These are phyloP conservation scores for Cryptosporidium xiaoi DNA, from an alignment of 169 alveolate genomes.

Conservation along the genomic window DNA sequence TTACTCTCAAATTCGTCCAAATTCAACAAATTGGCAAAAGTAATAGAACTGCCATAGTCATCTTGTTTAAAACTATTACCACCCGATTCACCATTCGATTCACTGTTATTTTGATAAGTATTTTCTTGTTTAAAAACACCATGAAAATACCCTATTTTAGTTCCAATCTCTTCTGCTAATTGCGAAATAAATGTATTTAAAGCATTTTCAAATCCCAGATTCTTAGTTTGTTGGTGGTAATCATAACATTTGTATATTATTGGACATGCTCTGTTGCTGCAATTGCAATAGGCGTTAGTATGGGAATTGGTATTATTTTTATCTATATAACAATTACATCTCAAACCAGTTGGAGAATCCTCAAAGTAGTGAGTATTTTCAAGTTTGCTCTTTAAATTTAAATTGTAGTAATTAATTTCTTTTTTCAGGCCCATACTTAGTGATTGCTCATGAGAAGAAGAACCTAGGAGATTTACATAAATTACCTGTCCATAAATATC, in stretches of 20 bases:
- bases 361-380: conserved; percentile 10
- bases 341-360: conserved; percentile 43
- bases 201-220: conserved; percentile 74
- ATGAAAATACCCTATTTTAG: conserved; percentile 74
- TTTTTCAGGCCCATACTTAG: conserved; percentile 35
- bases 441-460: conserved; percentile 60
- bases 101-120: neutral
- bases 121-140: conserved; percentile 19
- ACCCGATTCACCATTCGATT: neutral
- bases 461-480: conserved; percentile 55
- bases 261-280: conserved; percentile 50
- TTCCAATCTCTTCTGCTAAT: conserved; percentile 46
- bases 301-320: neutral
- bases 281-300: conserved; percentile 8
- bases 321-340: neutral
- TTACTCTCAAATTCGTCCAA: conserved; percentile 22
- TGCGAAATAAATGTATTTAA: conserved; percentile 54
- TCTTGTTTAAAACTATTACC: neutral
- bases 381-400: conserved; percentile 79
- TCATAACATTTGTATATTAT: conserved; percentile 44
- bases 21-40: conserved; percentile 33
- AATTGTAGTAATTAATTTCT: conserved; percentile 77
- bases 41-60: neutral
- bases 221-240: conserved; percentile 78
- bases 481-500: conserved; percentile 37